These are phyloP conservation scores for Tothia fuscella DNA, from an alignment of 2,329 filamentous ascomycete species.

Conservation along the genomic window DNA sequence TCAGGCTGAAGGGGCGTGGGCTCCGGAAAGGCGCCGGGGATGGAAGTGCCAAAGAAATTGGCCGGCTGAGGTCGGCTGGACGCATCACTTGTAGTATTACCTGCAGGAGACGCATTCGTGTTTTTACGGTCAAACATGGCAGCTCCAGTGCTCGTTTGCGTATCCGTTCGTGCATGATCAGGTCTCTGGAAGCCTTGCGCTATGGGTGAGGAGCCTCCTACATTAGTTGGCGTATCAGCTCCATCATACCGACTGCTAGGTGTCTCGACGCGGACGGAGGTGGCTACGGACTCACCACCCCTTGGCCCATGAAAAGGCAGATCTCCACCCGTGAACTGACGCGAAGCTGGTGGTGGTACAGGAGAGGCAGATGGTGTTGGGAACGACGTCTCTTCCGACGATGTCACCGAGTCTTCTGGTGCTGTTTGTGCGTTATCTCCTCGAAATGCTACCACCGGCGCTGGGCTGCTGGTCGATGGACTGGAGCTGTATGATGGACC, in stretches of 20 bases:
- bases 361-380: conserved; percentile 54
- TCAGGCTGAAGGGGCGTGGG: conserved; percentile 35
- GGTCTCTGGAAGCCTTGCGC: conserved; percentile 31
- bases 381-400: conserved; percentile 35
- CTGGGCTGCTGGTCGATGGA: conserved; percentile 31
- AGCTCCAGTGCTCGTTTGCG: conserved; percentile 22
- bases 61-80: conserved; percentile 19
- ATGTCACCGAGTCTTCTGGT: conserved; percentile 30
- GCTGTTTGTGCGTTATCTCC: conserved; percentile 30
- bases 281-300: conserved; percentile 55
- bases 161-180: conserved; percentile 24
- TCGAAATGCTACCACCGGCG: conserved; percentile 50
- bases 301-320: conserved; percentile 51
- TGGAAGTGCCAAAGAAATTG: conserved; percentile 23
- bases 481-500: conserved; percentile 48
- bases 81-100: conserved; percentile 27
- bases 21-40: conserved; percentile 36
- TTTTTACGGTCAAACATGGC: conserved; percentile 26
- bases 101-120: conserved; percentile 27
- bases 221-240: conserved; percentile 33
- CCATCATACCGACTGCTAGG: conserved; percentile 52
- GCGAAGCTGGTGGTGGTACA: conserved; percentile 57
- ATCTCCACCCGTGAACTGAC: conserved; percentile 67
- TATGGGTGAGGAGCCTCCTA: conserved; percentile 29
- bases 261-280: conserved; percentile 67